Base-by-base conservation (phyloP, 257 asterid genomes). In the Knoxia roxburghii region DNA sequence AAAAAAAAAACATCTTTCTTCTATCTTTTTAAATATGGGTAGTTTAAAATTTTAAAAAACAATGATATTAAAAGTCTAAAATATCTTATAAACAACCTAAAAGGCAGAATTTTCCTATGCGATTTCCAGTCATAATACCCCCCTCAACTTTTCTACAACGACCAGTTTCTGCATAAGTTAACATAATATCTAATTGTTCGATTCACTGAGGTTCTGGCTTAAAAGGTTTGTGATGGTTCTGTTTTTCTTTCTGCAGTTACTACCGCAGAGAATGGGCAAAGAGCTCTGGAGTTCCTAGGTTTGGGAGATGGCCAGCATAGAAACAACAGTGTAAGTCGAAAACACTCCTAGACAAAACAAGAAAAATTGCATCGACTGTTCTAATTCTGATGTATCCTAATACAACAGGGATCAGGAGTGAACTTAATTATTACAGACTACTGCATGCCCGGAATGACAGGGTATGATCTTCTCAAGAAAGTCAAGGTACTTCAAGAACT, bases 391-490 rank as follows among this genome's bases (percentile, higher is more conserved):
- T 21, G 17, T 39, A n/a, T 37, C 9, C 9, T 37, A 15, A 57
- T 58, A 49, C 67, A n/a, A 75, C 74, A 75, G 81, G 48, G 43
- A 21, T 56, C 83, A 4, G 70, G 56, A 50, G 76, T 77, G 68
- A 75, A 77, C 45, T 41, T 82, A 41, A 68, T 79, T 66, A 49
- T 75, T 14, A 72, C 83, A 20, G 87, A 77, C 62, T 77, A 80
- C 43, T 24, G 69, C 75, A 83, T 83, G 83, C 84, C 87, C 23
- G 78, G 80, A 64, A 83, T 76, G 78, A 75, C 76, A 21, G 88
- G 84, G 17, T 78, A 75, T 30, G 82, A 83, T 27, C 80, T 83
- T 33, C 80, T 83, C 5, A 75, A 78, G 72, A 76, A 64, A 64
- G 56, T 83, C 41, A 83, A 80, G 82, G 85, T 83, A 65, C 23